Base-by-base conservation (phyloP, 306 rosid species). In the Quercus bicolor region DNA sequence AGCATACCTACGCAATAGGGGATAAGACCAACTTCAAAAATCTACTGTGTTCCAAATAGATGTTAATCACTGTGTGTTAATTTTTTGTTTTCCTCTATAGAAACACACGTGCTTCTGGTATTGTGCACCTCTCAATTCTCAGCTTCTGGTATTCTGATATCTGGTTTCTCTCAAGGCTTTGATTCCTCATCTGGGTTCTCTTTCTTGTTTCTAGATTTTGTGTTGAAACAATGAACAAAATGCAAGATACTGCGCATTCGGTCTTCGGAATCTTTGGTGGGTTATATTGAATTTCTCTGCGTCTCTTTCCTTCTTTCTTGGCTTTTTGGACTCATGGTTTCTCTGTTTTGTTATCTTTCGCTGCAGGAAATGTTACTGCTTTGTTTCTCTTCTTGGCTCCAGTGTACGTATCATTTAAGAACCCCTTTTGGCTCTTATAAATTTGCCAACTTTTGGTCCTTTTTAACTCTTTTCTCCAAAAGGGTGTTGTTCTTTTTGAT, bases 381-480 rank as follows among this genome's bases (percentile, higher is more conserved):
- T 72, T 95, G 70, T 95, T 95, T 86, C 99, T 95, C 88, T 95
- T 91, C 94, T 82, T 95, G 81, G 74, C 99, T 26, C 99, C 99
- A 24, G 77, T 80, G 99, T 95, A 90, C 24, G 89, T 52, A 70
- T 59, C 61, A 16, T 13, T 21, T 34, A 37, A 20, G 57, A 33
- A 28, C 53, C 59, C 74, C 43, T 48, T 72, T 74, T 52, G 62
- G 68, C 12, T 55, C 29, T 28, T 16, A 20, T 16, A 14, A 51
- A 37, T 1, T 43, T 19, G 43, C 15, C 31, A 54, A 12, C 15
- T 57, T 51, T 9, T 56, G 24, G n/a, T 37, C 24, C 15, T 72
- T 45, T 55, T 19, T 34, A n/a, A 5, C 33, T 13, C 23, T 6
- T 33, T 52, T 18, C 73, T n/a, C 60, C 66, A 24, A 19, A 43